phyloP scores from a whole-genome alignment of 163 green algal species.

The Chlamydomonas reinhardtii region DNA sequence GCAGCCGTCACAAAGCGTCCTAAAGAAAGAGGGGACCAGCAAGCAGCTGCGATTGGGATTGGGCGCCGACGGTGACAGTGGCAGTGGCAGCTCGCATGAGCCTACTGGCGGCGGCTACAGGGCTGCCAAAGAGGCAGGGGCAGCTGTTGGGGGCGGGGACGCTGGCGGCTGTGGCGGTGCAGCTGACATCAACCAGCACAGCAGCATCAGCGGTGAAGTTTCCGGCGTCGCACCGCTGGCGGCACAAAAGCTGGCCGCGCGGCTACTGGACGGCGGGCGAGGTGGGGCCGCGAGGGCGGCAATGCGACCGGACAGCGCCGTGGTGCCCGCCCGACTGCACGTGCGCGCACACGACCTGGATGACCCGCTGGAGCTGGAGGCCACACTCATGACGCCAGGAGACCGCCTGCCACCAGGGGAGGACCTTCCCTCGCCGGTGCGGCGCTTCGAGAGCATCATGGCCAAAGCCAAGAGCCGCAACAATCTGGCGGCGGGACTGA shows the following conservation, averaged over 20 bases:
- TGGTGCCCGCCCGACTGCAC: conserved; percentile 23
- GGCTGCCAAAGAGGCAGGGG: background rate
- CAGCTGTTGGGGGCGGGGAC: background rate
- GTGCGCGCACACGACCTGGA: background rate
- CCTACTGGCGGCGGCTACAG: background rate
- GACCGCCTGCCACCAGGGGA: conserved; percentile 23
- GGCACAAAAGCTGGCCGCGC: background rate
- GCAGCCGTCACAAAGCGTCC: background rate
- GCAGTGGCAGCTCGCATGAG: background rate
- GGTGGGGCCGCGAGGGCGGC: no score
- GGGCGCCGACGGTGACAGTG: background rate
- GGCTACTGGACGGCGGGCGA: background rate
- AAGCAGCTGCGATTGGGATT: conserved; percentile 40
- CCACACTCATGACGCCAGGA: background rate
- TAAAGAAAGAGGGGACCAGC: conserved; percentile 46
- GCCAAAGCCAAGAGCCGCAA: background rate
- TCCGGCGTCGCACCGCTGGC: background rate
- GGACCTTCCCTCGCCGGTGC: conserved; percentile 4
- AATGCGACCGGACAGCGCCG: conserved; percentile 1
- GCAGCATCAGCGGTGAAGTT: background rate
- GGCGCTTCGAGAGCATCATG: background rate
- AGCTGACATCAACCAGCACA: background rate
- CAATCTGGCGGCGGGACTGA: background rate
- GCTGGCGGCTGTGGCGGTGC: no score
- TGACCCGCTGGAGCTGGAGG: conserved; percentile 8